A percentile compares a stretch with the other conserved stretches of the same genome.
phyloP scores from a whole-genome alignment of 2,329 filamentous ascomycete genomes.

The Phoma sp. region DNA sequence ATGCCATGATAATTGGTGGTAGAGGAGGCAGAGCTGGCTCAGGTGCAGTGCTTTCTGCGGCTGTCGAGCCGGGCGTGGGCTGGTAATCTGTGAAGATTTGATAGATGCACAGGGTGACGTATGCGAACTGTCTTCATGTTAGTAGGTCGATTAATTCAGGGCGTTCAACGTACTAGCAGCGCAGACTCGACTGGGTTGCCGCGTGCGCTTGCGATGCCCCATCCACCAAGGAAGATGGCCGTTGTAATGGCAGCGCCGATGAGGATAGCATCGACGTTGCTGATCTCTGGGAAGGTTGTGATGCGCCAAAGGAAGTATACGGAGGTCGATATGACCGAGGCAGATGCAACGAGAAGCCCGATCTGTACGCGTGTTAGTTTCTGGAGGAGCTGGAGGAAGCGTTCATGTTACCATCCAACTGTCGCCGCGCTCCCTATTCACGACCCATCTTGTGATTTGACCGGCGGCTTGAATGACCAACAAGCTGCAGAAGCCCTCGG shows the following conservation, averaged over 20 bases:
- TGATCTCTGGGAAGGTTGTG: slow-evolving; percentile 89
- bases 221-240: slow-evolving; percentile 88
- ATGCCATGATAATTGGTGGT: slow-evolving; percentile 97
- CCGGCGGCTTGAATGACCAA: slow-evolving; percentile 94
- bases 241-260: slow-evolving; percentile 94
- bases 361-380: slow-evolving; percentile 67
- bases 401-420: slow-evolving; percentile 83
- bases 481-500: slow-evolving; percentile 95
- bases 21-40: slow-evolving; percentile 95
- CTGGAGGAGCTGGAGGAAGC: not conserved
- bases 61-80: slow-evolving; percentile 68
- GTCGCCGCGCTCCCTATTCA: slow-evolving; percentile 91
- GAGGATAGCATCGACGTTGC: slow-evolving; percentile 87
- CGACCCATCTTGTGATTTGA: slow-evolving; percentile 92
- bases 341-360: slow-evolving; percentile 82
- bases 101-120: slow-evolving; percentile 97
- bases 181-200: slow-evolving; percentile 96
- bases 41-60: slow-evolving; percentile 56
- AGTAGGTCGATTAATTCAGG: slow-evolving; percentile 1
- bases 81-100: slow-evolving; percentile 99
- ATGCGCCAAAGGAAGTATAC: slow-evolving; percentile 97
- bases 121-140: slow-evolving; percentile 70
- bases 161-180: slow-evolving; percentile 62
- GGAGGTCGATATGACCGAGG: slow-evolving; percentile 89
- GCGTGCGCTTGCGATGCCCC: slow-evolving; percentile 90